Evolutionary conservation across 192 early-diverging fungal genomes (phyloP).

Genomic region (Coemansia biformis): DNA sequence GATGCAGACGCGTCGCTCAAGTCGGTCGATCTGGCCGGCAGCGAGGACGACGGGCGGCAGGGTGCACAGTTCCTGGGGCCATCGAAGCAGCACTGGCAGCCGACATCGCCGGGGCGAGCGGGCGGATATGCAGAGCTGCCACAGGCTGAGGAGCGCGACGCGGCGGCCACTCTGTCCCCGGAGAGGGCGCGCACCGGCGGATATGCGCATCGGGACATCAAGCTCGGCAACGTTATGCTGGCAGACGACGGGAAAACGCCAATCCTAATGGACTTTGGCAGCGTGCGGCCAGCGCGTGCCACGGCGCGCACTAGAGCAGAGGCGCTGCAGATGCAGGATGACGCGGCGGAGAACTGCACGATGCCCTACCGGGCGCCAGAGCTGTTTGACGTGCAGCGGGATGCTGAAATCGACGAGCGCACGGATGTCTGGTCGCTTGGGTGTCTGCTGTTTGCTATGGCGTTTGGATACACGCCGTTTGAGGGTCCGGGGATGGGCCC

Average conservation of each 20-base stretch:
- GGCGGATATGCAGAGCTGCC: too few species aligned
- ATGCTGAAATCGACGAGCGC: conserved; percentile 56
- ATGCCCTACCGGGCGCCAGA: conserved; percentile 77
- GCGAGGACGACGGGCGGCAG: neutral
- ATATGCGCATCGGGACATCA: conserved; percentile 72
- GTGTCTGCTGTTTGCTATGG: conserved; percentile 67
- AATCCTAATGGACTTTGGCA: conserved; percentile 76
- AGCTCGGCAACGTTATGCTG: conserved; percentile 69
- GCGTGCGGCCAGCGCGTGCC: conserved; percentile 55
- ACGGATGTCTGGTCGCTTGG: conserved; percentile 78
- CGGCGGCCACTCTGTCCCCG: too few species aligned
- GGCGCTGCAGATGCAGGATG: conserved; percentile 65
- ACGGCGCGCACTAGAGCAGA: conserved; percentile 52
- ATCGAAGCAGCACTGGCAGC: too few species aligned
- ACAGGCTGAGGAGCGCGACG: too few species aligned
- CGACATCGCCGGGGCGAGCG: too few species aligned
- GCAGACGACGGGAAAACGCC: conserved; percentile 60
- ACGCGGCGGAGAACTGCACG: conserved; percentile 64
- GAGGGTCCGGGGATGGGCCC: conserved; percentile 60
- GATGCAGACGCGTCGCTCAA: too few species aligned
- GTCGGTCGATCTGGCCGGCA: neutral
- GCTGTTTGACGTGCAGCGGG: conserved; percentile 72
- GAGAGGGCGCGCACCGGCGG: too few species aligned
- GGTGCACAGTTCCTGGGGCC: too few species aligned
- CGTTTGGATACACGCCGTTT: conserved; percentile 65